Conservation (phyloP, 2,329 filamentous ascomycete species). For the Paramyrothecium sp. region DNA sequence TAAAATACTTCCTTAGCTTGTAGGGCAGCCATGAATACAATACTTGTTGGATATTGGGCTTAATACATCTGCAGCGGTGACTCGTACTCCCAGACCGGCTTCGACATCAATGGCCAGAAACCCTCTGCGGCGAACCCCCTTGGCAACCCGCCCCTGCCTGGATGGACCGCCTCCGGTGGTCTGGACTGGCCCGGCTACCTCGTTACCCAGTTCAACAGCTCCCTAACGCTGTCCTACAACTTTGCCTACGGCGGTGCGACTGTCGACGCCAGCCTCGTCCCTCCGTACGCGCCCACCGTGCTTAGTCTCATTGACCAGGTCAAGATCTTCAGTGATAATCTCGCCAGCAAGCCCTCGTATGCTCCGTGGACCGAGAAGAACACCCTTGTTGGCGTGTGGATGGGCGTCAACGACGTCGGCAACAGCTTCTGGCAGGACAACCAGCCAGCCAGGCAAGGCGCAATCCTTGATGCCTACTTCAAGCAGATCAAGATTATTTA, state of each 20-base stretch:
- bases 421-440: slow-evolving; percentile 39
- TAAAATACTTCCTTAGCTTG: slow-evolving; percentile 18
- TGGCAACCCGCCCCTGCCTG: slow-evolving; percentile 58
- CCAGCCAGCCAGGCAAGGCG: slow-evolving; percentile 29
- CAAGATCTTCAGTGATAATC: slow-evolving; percentile 24
- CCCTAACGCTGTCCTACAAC: slow-evolving; percentile 46
- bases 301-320: slow-evolving; percentile 20
- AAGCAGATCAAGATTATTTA: slow-evolving; percentile 45
- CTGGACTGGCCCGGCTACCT: slow-evolving; percentile 52
- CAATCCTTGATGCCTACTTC: slow-evolving; percentile 43
- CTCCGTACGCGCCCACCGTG: slow-evolving; percentile 49
- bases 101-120: slow-evolving; percentile 48
- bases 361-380: slow-evolving; percentile 40
- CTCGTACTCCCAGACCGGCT: slow-evolving; percentile 40
- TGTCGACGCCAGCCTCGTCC: slow-evolving; percentile 48
- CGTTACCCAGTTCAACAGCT: slow-evolving; percentile 44
- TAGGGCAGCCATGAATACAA: slow-evolving; percentile 1
- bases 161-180: slow-evolving; percentile 48
- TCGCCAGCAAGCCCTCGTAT: slow-evolving; percentile 25
- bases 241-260: slow-evolving; percentile 54
- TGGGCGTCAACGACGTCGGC: slow-evolving; percentile 56
- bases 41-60: too few species aligned
- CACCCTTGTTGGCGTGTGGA: slow-evolving; percentile 47
- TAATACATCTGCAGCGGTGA: slow-evolving; percentile 19
- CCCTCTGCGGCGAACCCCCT: slow-evolving; percentile 56